Evolutionary conservation across 192 early-diverging fungal species (phyloP).

Genomic region (Coemansia sp.): DNA sequence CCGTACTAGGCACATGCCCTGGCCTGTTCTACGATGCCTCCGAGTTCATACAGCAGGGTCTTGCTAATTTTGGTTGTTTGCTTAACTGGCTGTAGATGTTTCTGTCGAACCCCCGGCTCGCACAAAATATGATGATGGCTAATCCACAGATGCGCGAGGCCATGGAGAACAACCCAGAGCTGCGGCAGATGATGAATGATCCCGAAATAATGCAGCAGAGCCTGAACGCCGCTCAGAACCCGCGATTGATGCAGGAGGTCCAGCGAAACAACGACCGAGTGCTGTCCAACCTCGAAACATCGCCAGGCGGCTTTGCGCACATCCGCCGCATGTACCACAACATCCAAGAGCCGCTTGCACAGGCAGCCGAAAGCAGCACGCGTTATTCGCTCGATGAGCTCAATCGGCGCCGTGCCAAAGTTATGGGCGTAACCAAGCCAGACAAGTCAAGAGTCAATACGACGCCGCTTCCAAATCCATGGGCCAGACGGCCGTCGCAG

Average conservation of each 20-base stretch:
- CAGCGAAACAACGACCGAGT: conserved; percentile 58
- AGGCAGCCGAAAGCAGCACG: conserved; percentile 24
- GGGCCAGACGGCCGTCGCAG: conserved; percentile 25
- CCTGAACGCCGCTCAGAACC: conserved; percentile 50
- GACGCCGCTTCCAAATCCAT: conserved; percentile 53
- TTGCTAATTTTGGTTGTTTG: background rate
- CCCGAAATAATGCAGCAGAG: conserved; percentile 43
- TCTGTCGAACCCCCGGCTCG: conserved; percentile 37
- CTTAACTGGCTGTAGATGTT: conserved; percentile 21
- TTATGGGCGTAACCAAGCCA: conserved; percentile 41
- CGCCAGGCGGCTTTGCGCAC: conserved; percentile 54
- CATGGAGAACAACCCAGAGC: conserved; percentile 53
- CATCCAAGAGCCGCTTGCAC: conserved; percentile 48
- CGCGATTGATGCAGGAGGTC: conserved; percentile 52
- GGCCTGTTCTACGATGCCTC: background rate
- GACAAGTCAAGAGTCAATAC: conserved; percentile 36
- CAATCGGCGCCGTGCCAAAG: conserved; percentile 38
- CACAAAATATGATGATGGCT: conserved; percentile 44
- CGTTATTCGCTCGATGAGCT: conserved; percentile 41
- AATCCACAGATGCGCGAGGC: conserved; percentile 46
- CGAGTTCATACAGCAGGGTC: background rate
- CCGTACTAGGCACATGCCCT: background rate
- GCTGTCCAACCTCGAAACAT: conserved; percentile 53
- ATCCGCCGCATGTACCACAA: conserved; percentile 54
- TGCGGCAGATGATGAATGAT: conserved; percentile 48